Evolutionary conservation across 2,329 filamentous ascomycete genomes (phyloP), one percentile per base, ranked within the genome.

Genomic region (Capronia epimyces): DNA sequence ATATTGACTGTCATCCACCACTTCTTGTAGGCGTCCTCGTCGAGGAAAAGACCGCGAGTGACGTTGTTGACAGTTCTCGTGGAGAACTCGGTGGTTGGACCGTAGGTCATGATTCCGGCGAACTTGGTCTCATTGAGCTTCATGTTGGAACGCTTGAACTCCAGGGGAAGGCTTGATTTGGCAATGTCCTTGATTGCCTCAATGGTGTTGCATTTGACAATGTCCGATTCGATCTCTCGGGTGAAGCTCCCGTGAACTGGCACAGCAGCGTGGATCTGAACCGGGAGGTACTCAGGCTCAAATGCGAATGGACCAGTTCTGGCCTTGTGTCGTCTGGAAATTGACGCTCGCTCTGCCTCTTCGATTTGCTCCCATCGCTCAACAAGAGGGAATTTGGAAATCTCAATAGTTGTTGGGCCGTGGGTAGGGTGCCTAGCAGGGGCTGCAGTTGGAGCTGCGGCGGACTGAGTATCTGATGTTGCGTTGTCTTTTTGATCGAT

Each of bases 11-110:
- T 43, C 7, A 53, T 9, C 50, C 50, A 53, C 50, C 50, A 53
- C 16, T 49, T 45, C 34, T 53, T 53, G 50, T 22, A 53, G 6
- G 50, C 46, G 40, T 31, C 50, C 15, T 48, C 44, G 15, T 45
- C 37, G n/a, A 53, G 32, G 24, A 53, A 53, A 5, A 53, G 45
- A 21, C 50, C 50, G 22, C 50, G 45, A 10, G 50, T 53, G 34
- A 34, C 32, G 15, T 40, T 40, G 13, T 31, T 22, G 45, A 49
- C 49, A 13, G 32, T 41, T 18, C 40, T 37, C 3, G 18, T 40
- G 9, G 40, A 25, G 25, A 53, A 49, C 25, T 49, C 45, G 25
- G 25, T 43, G 34, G 46, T 32, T 6, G 42, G 43, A 20, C 46
- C 46, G n/a, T 50, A 50, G 1, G 44, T 45, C 47, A 50, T 48